These are phyloP conservation scores for Aspergillus egyptiacus DNA, from an alignment of 495 filamentous ascomycete genomes.

Conservation along the genomic window DNA sequence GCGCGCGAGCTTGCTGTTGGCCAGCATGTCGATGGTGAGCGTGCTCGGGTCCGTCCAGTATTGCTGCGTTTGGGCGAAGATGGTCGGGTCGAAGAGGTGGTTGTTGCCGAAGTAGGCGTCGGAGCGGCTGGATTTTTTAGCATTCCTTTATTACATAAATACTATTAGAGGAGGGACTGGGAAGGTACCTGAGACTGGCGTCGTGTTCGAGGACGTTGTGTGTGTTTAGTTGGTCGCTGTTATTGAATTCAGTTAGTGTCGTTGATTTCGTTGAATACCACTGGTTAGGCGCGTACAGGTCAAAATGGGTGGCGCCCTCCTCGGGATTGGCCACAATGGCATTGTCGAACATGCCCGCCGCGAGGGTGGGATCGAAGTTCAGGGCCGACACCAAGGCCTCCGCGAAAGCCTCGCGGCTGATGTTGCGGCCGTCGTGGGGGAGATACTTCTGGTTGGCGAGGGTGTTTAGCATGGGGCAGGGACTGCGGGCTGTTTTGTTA, in stretches of 20 bases:
- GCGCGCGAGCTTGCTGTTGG: conserved; percentile 38
- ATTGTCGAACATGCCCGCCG: conserved; percentile 31
- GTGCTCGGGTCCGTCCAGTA: conserved; percentile 37
- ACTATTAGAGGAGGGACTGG: not conserved
- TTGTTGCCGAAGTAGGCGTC: conserved; percentile 42
- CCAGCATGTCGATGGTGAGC: conserved; percentile 35
- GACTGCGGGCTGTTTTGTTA: conserved; percentile 19
- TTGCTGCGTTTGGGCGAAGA: conserved; percentile 40
- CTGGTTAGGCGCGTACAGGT: conserved; percentile 20
- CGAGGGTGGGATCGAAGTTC: conserved; percentile 35
- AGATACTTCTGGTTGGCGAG: conserved; percentile 55
- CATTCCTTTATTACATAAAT: not conserved
- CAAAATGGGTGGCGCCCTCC: conserved; percentile 45
- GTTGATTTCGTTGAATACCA: too few species aligned
- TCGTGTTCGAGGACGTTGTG: conserved; percentile 50
- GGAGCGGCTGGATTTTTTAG: conserved; percentile 25
- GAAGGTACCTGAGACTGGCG: conserved; percentile 41
- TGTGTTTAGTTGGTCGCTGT: conserved; percentile 35
- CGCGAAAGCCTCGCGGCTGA: conserved; percentile 15
- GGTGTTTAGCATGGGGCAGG: conserved; percentile 50
- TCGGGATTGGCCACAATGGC: conserved; percentile 42
- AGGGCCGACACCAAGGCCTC: conserved; percentile 35
- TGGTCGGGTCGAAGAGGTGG: conserved; percentile 38
- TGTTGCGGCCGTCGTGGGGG: conserved; percentile 42
- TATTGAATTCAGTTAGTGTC: too few species aligned